Evolutionary conservation across 208 protist species (phyloP).

Genomic region (Lotmaria passim): DNA sequence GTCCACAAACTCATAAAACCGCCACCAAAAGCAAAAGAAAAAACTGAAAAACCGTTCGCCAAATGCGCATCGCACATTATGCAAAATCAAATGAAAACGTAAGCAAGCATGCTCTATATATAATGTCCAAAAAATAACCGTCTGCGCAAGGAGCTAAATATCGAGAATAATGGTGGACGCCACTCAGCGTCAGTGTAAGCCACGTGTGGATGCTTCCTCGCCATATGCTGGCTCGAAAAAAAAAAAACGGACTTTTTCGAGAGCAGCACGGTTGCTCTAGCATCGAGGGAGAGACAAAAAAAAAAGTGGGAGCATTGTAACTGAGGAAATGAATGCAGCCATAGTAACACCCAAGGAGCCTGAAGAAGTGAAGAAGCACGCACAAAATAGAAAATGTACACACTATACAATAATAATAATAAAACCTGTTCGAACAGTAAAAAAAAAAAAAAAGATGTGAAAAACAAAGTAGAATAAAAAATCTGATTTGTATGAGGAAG

Average conservation of each 20-base stretch:
- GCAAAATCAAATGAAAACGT: neutral
- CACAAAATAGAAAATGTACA: constrained; percentile 26
- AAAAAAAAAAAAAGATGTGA: constrained; percentile 22
- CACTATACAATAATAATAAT: constrained; percentile 30
- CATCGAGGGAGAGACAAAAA: neutral
- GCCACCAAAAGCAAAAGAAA: too few relatives aligned
- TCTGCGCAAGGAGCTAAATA: neutral
- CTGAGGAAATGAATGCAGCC: neutral
- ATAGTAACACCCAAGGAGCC: neutral
- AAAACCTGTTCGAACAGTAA: constrained; percentile 4
- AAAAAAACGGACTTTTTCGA: too few relatives aligned
- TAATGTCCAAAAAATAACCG: constrained; percentile 1
- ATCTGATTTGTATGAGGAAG: neutral
- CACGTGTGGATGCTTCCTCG: neutral
- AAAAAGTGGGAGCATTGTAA: constrained; percentile 9
- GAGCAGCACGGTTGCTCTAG: too few relatives aligned
- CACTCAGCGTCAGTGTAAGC: neutral
- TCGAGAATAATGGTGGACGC: neutral
- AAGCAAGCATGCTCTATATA: constrained; percentile 3
- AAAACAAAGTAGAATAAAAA: neutral
- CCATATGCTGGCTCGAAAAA: neutral
- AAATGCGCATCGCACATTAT: too few relatives aligned
- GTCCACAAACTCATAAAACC: too few relatives aligned
- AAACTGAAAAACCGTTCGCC: too few relatives aligned
- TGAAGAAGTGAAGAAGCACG: constrained; percentile 2